Percentiles rank a stretch among this genome's conserved stretches.
These are phyloP conservation scores for Cyclotella atomus DNA, from an alignment of 108 stramenopile genomes.

Conservation along the genomic window DNA sequence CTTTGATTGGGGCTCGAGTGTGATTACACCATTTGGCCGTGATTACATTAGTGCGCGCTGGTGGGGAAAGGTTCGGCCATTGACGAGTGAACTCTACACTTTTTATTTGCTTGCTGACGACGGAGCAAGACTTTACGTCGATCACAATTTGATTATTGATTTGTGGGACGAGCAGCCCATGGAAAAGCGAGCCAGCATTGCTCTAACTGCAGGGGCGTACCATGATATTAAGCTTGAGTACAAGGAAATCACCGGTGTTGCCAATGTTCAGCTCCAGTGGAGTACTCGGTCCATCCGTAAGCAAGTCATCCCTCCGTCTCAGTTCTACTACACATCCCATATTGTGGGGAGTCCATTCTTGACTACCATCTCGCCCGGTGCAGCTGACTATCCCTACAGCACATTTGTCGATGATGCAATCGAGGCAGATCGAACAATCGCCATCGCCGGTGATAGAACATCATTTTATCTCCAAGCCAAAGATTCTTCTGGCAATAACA, in stretches of 20 bases:
- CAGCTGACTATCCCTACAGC: slow-evolving; percentile 76
- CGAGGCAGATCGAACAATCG: slow-evolving; percentile 54
- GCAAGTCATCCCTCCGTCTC: slow-evolving; percentile 58
- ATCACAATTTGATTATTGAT: slow-evolving; percentile 78
- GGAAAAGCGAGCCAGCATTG: slow-evolving; percentile 56
- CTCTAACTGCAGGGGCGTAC: slow-evolving; percentile 52
- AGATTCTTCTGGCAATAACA: slow-evolving; percentile 65
- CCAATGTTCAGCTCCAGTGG: slow-evolving; percentile 67
- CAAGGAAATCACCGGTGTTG: slow-evolving; percentile 73
- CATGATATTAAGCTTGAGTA: slow-evolving; percentile 84
- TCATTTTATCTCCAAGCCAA: slow-evolving; percentile 75
- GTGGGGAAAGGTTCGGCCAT: slow-evolving; percentile 73
- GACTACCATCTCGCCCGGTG: slow-evolving; percentile 68
- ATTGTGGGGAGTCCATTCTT: slow-evolving; percentile 82
- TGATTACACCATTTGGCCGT: slow-evolving; percentile 72
- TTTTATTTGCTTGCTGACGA: slow-evolving; percentile 78
- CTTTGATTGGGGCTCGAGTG: slow-evolving; percentile 71
- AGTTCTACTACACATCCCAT: slow-evolving; percentile 59
- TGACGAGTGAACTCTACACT: slow-evolving; percentile 67
- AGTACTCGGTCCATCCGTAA: slow-evolving; percentile 59
- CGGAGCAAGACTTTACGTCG: slow-evolving; percentile 72
- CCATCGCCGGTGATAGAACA: slow-evolving; percentile 67
- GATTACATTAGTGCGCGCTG: slow-evolving; percentile 86
- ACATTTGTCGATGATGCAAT: slow-evolving; percentile 54
- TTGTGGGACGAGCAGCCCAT: slow-evolving; percentile 55